A percentile compares a stretch with the other conserved stretches of the same genome.
Conservation (phyloP, 202 grass and related monocot species). For the Schoenoplectus triqueter region DNA sequence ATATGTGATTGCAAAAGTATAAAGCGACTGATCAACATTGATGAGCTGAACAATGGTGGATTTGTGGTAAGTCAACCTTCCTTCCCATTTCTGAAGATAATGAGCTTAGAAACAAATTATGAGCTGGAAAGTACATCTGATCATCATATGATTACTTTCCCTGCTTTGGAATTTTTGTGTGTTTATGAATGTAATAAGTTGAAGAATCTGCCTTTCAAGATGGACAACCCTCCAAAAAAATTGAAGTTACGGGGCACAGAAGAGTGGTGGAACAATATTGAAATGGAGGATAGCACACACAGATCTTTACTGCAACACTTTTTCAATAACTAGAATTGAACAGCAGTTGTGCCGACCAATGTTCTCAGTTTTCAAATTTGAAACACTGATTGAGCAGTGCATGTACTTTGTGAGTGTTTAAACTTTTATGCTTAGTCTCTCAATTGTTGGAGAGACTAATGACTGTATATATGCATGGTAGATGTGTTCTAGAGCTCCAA, state of each 20-base stretch:
- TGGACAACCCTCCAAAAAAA: neutral
- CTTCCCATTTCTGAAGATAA: neutral
- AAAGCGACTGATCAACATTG: neutral
- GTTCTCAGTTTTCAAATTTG: no score
- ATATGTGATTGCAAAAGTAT: neutral
- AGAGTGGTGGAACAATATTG: conserved; percentile 12
- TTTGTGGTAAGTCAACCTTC: neutral
- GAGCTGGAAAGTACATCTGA: neutral
- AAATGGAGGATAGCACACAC: neutral
- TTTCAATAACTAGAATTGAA: neutral
- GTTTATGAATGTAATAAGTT: neutral
- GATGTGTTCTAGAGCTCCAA: no score
- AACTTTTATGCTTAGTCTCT: no score
- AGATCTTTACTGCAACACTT: neutral
- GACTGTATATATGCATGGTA: no score
- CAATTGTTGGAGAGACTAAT: no score
- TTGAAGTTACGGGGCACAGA: neutral
- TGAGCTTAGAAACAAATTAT: neutral
- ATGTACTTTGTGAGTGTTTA: no score
- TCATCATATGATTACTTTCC: neutral
- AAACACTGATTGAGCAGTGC: no score
- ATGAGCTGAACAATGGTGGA: neutral
- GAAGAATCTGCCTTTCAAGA: conserved; percentile 26
- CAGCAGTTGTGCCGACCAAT: no score
- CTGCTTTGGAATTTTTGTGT: neutral